These are phyloP conservation scores for Avena eriantha DNA, from an alignment of 176 grass and related monocot species.

Conservation along the genomic window DNA sequence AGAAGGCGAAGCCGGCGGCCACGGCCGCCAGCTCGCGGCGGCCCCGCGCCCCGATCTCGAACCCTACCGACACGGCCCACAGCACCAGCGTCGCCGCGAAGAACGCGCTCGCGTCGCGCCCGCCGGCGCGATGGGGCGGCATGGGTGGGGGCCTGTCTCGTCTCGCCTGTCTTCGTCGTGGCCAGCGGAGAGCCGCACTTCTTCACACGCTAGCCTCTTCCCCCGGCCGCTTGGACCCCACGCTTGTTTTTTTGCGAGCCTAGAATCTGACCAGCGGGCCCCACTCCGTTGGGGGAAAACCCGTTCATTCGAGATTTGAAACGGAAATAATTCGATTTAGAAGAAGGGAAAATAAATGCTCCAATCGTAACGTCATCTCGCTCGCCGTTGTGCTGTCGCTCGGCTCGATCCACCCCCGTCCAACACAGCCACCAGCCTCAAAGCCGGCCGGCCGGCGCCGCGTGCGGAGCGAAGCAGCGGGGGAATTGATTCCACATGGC, in stretches of 20 bases:
- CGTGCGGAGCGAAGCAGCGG: neutral
- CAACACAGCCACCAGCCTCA: conserved; percentile 8
- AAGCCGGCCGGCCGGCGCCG: conserved; percentile 16
- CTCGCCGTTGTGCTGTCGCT: conserved; percentile 19
- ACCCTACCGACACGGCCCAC: conserved; percentile 74
- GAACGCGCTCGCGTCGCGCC: conserved; percentile 53
- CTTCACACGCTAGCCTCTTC: neutral
- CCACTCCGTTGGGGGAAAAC: neutral
- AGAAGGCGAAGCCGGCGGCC: conserved; percentile 81
- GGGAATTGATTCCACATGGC: conserved; percentile 55
- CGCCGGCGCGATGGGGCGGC: conserved; percentile 53
- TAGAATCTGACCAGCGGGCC: neutral
- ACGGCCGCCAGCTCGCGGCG: conserved; percentile 62
- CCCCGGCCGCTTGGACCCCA: conserved; percentile 17
- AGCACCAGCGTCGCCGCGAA: conserved; percentile 86
- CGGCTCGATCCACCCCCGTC: conserved; percentile 31
- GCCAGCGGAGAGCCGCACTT: conserved; percentile 40
- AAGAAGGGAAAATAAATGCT: neutral
- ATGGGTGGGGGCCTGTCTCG: conserved; percentile 26
- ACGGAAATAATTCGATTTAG: neutral
- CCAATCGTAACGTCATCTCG: conserved; percentile 31
- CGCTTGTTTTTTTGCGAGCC: neutral
- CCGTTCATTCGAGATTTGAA: conserved; percentile 32
- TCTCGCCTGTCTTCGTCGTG: conserved; percentile 36
- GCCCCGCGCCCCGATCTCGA: conserved; percentile 66